Base-by-base conservation (phyloP, 1,139 yeast genomes). In the Yarrowia galli region DNA sequence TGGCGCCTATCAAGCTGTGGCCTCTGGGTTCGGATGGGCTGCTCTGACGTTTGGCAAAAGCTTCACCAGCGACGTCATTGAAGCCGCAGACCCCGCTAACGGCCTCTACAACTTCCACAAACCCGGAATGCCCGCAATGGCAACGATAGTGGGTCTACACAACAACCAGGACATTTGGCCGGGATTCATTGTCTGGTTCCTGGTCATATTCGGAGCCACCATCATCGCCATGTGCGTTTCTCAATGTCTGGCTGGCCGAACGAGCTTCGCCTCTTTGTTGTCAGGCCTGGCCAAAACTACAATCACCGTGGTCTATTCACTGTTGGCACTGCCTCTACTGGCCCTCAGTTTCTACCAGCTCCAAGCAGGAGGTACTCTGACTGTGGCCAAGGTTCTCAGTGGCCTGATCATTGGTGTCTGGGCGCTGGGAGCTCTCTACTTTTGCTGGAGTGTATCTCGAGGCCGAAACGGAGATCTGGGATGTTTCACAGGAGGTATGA, bases 1-100 rank as follows among this genome's bases (percentile, higher is more conserved):
- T 0, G 91, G 90, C 0, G 87, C 85, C 73, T 85, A 82, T 70
- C 89, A 85, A 72, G 90, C 90, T 0, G 76, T 85, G 15, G 76
- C 87, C 58, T 72, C 81, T 2, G 73, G 79, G 1, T 69, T 78
- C 15, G 73, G 82, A 23, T 83, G 85, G 85, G 73, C 78, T 15
- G 70, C 76, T 28, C 72, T 79, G 45, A 70, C 77, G 63, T 78
- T 78, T 68, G 74, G 73, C 35, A 68, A 69, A 61, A 73, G 74
- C 42, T 72, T 75, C 58, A 75, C 72, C 12, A 71, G 74, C 15
- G 46, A 54, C 20, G 38, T 28, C n/a, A 46, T 16, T 46, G 48
- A 23, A 20, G 58, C 71, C 9, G 18, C 68, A 1, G 40, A 67
- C 42, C 38, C 67, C 8, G 66, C 65, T 65, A 54, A 25, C 38